Conservation (phyloP, 2,329 filamentous ascomycete genomes). For the Fusarium luffae region DNA sequence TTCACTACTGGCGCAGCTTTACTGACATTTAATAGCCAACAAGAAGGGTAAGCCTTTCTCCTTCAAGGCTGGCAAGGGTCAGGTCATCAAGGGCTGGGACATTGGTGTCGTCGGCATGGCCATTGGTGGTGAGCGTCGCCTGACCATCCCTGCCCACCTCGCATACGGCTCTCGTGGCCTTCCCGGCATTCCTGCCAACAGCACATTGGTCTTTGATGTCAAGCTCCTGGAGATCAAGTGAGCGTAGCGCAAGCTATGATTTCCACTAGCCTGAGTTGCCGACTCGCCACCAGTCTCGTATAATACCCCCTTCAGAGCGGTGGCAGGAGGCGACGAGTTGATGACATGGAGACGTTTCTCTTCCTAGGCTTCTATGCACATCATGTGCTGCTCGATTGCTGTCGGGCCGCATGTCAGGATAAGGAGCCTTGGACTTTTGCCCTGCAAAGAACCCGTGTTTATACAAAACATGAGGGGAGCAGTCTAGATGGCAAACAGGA, state of each 20-base stretch:
- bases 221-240: constrained; percentile 88
- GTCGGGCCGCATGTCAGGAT: constrained; percentile 51
- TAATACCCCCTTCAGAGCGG: constrained; percentile 42
- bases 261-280: constrained; percentile 20
- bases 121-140: constrained; percentile 90
- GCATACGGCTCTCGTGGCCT: constrained; percentile 88
- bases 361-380: constrained; percentile 24
- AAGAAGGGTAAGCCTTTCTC: constrained; percentile 98
- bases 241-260: constrained; percentile 43
- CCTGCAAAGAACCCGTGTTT: constrained; percentile 40
- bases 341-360: constrained; percentile 23
- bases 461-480: constrained; percentile 29
- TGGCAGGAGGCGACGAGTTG: constrained; percentile 18
- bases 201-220: constrained; percentile 90
- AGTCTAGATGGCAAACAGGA: constrained; percentile 49
- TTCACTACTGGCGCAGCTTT: not conserved
- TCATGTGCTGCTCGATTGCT: constrained; percentile 37
- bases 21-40: constrained; percentile 73
- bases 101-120: constrained; percentile 92
- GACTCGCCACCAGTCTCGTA: constrained; percentile 29
- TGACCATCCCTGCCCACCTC: constrained; percentile 86
- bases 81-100: constrained; percentile 99
- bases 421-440: constrained; percentile 61
- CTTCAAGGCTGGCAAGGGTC: constrained; percentile 93
- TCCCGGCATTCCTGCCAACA: constrained; percentile 91